Conservation (phyloP, 2,329 filamentous ascomycete species). For the Fusarium multiceps region DNA sequence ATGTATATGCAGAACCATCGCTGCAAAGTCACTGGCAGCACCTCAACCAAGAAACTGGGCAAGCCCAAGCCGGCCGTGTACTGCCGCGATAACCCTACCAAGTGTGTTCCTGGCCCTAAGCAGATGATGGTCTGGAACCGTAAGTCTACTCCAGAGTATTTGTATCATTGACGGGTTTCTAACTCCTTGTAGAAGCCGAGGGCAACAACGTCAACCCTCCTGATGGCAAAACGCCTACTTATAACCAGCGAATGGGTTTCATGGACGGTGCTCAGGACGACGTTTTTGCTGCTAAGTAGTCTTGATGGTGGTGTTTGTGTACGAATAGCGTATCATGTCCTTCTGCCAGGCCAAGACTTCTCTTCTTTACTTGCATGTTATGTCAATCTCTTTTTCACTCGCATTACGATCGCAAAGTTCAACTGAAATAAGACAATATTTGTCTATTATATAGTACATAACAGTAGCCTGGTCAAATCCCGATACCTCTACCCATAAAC, state of each 20-base stretch:
- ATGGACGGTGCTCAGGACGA: constrained; percentile 49
- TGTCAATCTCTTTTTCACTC: not conserved
- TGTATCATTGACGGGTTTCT: not conserved
- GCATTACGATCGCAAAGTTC: not conserved
- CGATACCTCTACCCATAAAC: not conserved
- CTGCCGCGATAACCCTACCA: constrained; percentile 54
- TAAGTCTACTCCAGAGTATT: constrained; percentile 27
- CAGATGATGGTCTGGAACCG: constrained; percentile 63
- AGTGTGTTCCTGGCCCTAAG: constrained; percentile 60
- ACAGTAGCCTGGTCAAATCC: not conserved
- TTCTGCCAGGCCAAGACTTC: constrained; percentile 10
- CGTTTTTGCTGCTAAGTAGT: constrained; percentile 40
- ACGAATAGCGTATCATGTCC: constrained; percentile 5
- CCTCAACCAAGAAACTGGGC: constrained; percentile 55
- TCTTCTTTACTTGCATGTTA: not conserved
- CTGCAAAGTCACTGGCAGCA: constrained; percentile 59
- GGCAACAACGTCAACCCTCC: constrained; percentile 51
- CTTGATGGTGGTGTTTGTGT: too few relatives aligned
- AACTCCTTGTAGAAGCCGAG: constrained; percentile 41
- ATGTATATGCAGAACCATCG: constrained; percentile 62
- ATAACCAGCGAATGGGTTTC: constrained; percentile 51
- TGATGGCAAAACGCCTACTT: constrained; percentile 46
- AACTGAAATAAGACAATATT: not conserved
- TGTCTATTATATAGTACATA: not conserved
- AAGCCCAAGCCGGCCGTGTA: constrained; percentile 55